Conservation (phyloP, 805 yeast species). For the Ogataea philodendri region DNA sequence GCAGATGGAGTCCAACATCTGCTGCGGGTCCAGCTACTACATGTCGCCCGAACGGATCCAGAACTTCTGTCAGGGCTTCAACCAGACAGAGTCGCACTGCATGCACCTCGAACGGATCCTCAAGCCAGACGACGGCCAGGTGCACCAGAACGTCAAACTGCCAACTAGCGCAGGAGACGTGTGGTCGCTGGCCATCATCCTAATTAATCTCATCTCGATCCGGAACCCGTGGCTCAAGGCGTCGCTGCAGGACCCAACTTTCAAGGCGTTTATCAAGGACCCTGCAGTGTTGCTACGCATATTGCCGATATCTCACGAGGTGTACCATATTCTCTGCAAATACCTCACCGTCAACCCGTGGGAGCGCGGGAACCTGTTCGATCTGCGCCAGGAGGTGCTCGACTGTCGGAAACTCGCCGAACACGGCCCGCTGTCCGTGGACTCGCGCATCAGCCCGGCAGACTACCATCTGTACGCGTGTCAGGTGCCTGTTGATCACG, state of each 20-base stretch:
- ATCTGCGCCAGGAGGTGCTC: slow-evolving; percentile 40
- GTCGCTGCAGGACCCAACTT: slow-evolving; percentile 61
- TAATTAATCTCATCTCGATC: slow-evolving; percentile 76
- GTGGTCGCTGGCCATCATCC: slow-evolving; percentile 82
- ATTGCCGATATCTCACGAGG: slow-evolving; percentile 67
- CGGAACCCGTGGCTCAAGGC: slow-evolving; percentile 93
- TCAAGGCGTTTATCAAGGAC: slow-evolving; percentile 58
- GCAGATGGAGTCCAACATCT: slow-evolving; percentile 61
- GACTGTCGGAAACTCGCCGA: slow-evolving; percentile 30
- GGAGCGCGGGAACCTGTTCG: slow-evolving; percentile 42
- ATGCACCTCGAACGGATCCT: slow-evolving; percentile 31
- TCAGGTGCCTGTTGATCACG: slow-evolving; percentile 37
- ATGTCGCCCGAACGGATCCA: slow-evolving; percentile 84
- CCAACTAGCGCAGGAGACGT: slow-evolving; percentile 80
- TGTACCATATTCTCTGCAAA: slow-evolving; percentile 48
- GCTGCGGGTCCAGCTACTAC: slow-evolving; percentile 85
- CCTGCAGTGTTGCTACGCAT: slow-evolving; percentile 58
- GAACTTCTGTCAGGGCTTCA: slow-evolving; percentile 39
- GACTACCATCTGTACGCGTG: slow-evolving; percentile 31
- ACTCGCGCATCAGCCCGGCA: slow-evolving; percentile 28
- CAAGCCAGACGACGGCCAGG: slow-evolving; percentile 21
- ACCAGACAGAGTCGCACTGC: slow-evolving; percentile 33
- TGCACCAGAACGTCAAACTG: slow-evolving; percentile 36
- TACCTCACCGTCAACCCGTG: slow-evolving; percentile 48
- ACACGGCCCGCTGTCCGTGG: slow-evolving; percentile 35